Percentiles rank a stretch among this genome's conserved stretches.
Conservation (phyloP, 257 asterid species). For the Solanum virginianum region DNA sequence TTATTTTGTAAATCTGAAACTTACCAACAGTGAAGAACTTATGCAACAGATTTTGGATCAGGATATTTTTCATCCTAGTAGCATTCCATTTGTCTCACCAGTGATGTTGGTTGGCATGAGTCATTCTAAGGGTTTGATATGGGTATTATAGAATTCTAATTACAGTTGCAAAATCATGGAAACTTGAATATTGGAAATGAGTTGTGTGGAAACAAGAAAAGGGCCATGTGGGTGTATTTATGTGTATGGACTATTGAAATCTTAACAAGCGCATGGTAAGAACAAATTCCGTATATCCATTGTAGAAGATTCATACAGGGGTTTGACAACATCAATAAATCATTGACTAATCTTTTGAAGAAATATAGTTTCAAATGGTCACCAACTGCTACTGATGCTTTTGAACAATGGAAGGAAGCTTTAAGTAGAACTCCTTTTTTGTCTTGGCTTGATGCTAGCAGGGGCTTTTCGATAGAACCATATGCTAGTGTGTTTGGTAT, state of each 20-base stretch:
- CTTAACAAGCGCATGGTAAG: not conserved
- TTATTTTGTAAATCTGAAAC: no score
- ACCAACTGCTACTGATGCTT: not conserved
- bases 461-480: no score
- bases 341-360: not conserved
- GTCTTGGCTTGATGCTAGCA: not conserved
- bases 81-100: not conserved
- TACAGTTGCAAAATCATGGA: not conserved
- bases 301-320: not conserved
- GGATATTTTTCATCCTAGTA: not conserved
- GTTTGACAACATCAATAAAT: not conserved
- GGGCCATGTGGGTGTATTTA: no score
- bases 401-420: not conserved
- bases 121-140: no score
- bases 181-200: no score
- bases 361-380: not conserved
- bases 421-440: not conserved
- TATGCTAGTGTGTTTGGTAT: no score
- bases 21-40: not conserved
- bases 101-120: not conserved
- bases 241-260: not conserved
- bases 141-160: no score
- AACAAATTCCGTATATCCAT: not conserved
- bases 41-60: not conserved
- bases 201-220: no score